These are phyloP conservation scores for Tieghemostelium lacteum DNA, from an alignment of 78 protist genomes.

Conservation along the genomic window DNA sequence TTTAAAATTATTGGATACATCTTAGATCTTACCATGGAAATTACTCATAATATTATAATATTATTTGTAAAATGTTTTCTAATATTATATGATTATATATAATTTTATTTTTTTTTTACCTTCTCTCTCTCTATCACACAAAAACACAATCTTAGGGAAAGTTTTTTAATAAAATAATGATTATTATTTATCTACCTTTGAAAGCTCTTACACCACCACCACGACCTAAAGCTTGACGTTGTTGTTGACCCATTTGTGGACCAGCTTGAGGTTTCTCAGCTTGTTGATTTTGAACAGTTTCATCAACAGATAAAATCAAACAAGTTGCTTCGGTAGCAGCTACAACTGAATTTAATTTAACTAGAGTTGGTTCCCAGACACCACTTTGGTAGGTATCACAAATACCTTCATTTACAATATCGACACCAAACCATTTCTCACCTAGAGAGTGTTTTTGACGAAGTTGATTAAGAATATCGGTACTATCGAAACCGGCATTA, in stretches of 20 bases:
- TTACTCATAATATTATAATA: too few species aligned
- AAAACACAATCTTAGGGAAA: too few species aligned
- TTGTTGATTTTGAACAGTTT: conserved; percentile 94
- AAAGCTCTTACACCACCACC: conserved; percentile 75
- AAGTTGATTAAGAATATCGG: conserved; percentile 98
- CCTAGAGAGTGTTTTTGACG: conserved; percentile 94
- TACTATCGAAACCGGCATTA: conserved; percentile 99
- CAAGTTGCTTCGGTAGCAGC: conserved; percentile 99
- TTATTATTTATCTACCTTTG: conserved; percentile 65
- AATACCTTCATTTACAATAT: conserved; percentile 95
- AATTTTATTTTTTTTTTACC: too few species aligned
- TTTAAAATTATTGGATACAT: too few species aligned
- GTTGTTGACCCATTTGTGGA: conserved; percentile 61
- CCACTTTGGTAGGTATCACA: conserved; percentile 94
- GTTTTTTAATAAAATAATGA: too few species aligned
- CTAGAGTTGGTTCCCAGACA: conserved; percentile 99
- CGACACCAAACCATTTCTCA: conserved; percentile 97
- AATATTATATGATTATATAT: too few species aligned
- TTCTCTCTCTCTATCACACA: too few species aligned
- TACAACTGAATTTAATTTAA: conserved; percentile 96
- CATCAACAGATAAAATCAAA: conserved; percentile 98
- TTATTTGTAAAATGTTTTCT: too few species aligned
- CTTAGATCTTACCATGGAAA: too few species aligned
- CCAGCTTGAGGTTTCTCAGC: conserved; percentile 88
- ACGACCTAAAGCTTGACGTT: conserved; percentile 74